These are phyloP conservation scores for Phytophthora uliginosa DNA, from an alignment of 352 stramenopile species.

Conservation along the genomic window DNA sequence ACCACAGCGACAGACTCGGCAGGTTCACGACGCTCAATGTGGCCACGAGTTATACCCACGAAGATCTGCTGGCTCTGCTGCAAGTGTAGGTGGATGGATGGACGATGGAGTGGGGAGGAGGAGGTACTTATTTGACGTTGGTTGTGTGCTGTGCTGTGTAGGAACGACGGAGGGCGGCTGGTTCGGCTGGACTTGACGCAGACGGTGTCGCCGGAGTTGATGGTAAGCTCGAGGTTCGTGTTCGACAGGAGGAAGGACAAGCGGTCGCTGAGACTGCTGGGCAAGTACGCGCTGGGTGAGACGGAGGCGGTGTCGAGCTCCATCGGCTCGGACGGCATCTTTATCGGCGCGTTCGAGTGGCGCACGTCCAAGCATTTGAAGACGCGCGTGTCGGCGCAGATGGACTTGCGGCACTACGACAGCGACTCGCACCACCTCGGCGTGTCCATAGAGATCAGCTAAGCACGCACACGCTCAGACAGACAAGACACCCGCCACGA, in stretches of 20 bases:
- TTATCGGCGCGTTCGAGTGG: constrained; percentile 85
- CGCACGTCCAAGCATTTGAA: constrained; percentile 78
- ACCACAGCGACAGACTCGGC: constrained; percentile 79
- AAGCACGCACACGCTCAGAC: constrained; percentile 7
- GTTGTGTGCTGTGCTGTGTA: constrained; percentile 23
- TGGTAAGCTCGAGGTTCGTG: constrained; percentile 72
- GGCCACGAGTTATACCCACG: constrained; percentile 66
- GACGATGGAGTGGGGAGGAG: background rate
- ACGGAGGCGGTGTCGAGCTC: constrained; percentile 66
- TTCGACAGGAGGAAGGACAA: constrained; percentile 80
- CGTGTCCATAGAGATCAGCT: constrained; percentile 88
- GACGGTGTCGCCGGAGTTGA: constrained; percentile 57
- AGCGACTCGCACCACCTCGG: constrained; percentile 87
- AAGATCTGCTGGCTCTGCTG: constrained; percentile 72
- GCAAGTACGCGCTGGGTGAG: constrained; percentile 59
- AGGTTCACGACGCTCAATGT: constrained; percentile 73
- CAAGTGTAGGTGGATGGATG: constrained; percentile 59
- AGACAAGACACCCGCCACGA: constrained; percentile 6
- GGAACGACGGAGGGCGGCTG: constrained; percentile 74
- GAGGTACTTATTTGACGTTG: background rate
- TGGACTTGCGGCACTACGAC: constrained; percentile 87
- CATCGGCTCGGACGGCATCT: constrained; percentile 78
- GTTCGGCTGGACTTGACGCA: constrained; percentile 75
- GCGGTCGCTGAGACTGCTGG: constrained; percentile 65
- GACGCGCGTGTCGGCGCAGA: constrained; percentile 79